These are phyloP conservation scores for Cladophialophora immunda DNA, from an alignment of 2,329 filamentous ascomycete genomes.

Conservation along the genomic window DNA sequence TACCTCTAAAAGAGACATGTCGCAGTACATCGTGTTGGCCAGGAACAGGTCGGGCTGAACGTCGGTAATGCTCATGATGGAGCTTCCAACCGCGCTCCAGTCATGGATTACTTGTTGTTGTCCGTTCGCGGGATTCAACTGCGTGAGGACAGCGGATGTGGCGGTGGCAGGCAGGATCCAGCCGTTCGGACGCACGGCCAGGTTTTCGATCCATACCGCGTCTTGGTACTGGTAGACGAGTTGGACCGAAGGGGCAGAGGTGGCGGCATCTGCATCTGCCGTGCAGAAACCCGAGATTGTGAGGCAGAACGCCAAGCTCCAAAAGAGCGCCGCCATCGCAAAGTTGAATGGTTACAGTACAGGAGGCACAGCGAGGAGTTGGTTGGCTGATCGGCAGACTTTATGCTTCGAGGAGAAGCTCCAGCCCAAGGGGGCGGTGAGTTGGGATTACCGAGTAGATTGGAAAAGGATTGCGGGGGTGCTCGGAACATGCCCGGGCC, in stretches of 20 bases:
- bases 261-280: neutral
- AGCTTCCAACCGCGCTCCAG: neutral
- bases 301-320: neutral
- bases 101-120: neutral
- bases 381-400: constrained; percentile 1
- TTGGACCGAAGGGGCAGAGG: neutral
- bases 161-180: neutral
- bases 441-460: neutral
- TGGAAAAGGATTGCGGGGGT: neutral
- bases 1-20: neutral
- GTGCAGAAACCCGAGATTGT: neutral
- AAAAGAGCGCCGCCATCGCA: neutral
- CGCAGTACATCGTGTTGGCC: neutral
- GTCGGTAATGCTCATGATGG: constrained; percentile 4
- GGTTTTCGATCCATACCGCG: neutral
- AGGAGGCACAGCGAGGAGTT: neutral
- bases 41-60: neutral
- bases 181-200: neutral
- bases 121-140: neutral
- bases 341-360: neutral
- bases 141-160: neutral
- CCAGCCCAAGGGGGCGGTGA: neutral
- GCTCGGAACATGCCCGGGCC: neutral
- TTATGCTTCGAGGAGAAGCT: neutral
- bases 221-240: constrained; percentile 1